phyloP scores from a whole-genome alignment of 768 basidiomycete species.

The Tephrocybe rancida region DNA sequence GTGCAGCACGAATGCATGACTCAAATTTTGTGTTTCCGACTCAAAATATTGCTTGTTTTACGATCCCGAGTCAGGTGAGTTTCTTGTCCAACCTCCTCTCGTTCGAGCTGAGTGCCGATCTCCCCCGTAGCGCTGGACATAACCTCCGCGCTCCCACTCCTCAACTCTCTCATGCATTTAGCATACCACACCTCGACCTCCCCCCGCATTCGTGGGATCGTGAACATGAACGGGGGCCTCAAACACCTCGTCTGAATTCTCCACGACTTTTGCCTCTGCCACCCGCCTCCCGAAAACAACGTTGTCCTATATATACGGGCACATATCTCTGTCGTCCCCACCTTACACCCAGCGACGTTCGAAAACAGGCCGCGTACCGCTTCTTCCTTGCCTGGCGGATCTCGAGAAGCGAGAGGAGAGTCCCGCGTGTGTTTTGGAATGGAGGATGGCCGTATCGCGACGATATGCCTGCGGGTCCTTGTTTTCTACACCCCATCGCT shows the following conservation, averaged over 20 bases:
- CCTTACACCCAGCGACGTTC: conserved; percentile 66
- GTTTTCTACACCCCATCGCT: no score
- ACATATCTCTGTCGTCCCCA: conserved; percentile 68
- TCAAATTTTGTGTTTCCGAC: conserved; percentile 94
- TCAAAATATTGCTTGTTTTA: conserved; percentile 94
- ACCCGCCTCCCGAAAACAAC: conserved; percentile 81
- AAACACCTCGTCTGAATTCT: conserved; percentile 93
- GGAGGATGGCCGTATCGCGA: no score
- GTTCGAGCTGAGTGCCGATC: background rate
- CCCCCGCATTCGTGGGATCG: conserved; percentile 96
- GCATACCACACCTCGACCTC: conserved; percentile 97
- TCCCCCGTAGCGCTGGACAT: conserved; percentile 48
- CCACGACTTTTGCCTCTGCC: conserved; percentile 83
- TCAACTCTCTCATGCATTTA: conserved; percentile 95
- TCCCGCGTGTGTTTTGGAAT: no score
- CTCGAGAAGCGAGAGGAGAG: no score
- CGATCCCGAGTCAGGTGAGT: conserved; percentile 82
- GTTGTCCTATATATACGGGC: conserved; percentile 76
- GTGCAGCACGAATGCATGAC: conserved; percentile 93
- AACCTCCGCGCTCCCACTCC: conserved; percentile 42
- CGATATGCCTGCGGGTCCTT: no score
- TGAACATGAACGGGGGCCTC: conserved; percentile 96
- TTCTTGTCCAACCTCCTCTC: background rate
- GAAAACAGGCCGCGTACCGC: conserved; percentile 87
- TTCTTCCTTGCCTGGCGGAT: conserved; percentile 93